Conservation (phyloP, 225 moss, liverwort and hornwort species). For the Pleurozium schreberi region DNA sequence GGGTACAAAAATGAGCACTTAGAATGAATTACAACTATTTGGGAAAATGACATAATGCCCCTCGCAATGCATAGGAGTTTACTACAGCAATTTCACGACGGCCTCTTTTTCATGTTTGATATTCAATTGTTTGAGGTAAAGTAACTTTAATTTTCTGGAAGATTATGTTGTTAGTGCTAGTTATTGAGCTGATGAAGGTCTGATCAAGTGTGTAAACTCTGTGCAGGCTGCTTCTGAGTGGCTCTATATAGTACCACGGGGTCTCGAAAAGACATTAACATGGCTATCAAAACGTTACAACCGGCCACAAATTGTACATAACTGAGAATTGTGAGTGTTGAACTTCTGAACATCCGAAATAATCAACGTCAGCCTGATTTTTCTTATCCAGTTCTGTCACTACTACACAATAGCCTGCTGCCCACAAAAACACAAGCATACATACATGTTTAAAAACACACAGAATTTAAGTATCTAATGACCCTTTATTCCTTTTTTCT, state of each 20-base stretch:
- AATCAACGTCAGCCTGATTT: not conserved
- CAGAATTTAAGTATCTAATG: not conserved
- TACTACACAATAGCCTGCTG: not conserved
- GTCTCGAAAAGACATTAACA: slow-evolving; percentile 10
- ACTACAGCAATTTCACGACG: not conserved
- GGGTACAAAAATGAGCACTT: not conserved
- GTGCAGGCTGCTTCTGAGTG: slow-evolving; percentile 31
- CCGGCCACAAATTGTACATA: slow-evolving; percentile 1
- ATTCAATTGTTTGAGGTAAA: not conserved
- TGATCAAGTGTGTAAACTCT: not conserved
- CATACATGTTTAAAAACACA: too few species aligned
- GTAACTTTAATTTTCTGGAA: not conserved
- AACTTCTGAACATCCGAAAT: not conserved
- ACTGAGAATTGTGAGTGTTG: slow-evolving; percentile 28
- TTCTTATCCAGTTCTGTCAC: not conserved
- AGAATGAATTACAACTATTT: not conserved
- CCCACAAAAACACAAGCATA: not conserved
- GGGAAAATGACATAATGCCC: not conserved
- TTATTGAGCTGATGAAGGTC: not conserved
- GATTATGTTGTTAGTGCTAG: not conserved
- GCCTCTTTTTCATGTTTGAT: not conserved
- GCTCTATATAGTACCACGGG: slow-evolving; percentile 30
- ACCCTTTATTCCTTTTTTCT: not conserved
- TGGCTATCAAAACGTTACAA: slow-evolving; percentile 24
- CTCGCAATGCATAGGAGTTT: not conserved